A percentile compares a stretch with the other conserved stretches of the same genome.
phyloP scores from a whole-genome alignment of 1,284 basidiomycete genomes.

The Cryptococcus deneoformans region DNA sequence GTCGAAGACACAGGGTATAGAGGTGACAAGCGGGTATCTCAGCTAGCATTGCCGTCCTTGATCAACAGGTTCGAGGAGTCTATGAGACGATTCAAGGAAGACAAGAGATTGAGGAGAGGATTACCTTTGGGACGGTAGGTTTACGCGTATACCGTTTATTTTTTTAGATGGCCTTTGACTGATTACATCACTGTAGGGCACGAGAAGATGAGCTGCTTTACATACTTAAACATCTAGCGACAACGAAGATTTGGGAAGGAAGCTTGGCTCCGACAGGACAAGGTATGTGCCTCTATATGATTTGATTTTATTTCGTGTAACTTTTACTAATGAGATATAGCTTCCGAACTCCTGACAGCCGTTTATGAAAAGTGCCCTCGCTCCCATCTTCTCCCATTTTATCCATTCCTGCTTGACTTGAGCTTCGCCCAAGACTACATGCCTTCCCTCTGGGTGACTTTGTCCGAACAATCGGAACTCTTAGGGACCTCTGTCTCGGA shows the following conservation, averaged over 20 bases:
- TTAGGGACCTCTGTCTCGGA: constrained; percentile 9
- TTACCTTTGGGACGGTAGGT: constrained; percentile 77
- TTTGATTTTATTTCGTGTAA: not conserved
- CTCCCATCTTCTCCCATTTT: constrained; percentile 82
- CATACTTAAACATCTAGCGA: constrained; percentile 70
- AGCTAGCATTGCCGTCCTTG: constrained; percentile 65
- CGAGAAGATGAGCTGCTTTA: constrained; percentile 89
- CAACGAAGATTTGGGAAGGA: constrained; percentile 51
- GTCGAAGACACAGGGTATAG: not conserved
- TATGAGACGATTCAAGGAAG: constrained; percentile 71
- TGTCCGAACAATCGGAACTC: constrained; percentile 29
- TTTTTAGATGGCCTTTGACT: constrained; percentile 49
- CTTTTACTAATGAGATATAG: not conserved
- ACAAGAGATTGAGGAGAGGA: constrained; percentile 73
- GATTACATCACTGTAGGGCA: constrained; percentile 66
- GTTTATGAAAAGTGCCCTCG: constrained; percentile 62
- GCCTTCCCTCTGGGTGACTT: constrained; percentile 64
- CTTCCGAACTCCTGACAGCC: constrained; percentile 54
- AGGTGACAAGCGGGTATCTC: constrained; percentile 53
- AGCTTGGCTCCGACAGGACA: constrained; percentile 1
- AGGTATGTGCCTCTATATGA: constrained; percentile 1
- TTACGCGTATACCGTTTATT: not conserved
- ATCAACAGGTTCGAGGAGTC: constrained; percentile 68
- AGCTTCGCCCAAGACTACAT: constrained; percentile 63
- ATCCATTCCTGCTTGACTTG: constrained; percentile 72